phyloP scores from a whole-genome alignment of 768 basidiomycete species.

The Mycena chlorophos region DNA sequence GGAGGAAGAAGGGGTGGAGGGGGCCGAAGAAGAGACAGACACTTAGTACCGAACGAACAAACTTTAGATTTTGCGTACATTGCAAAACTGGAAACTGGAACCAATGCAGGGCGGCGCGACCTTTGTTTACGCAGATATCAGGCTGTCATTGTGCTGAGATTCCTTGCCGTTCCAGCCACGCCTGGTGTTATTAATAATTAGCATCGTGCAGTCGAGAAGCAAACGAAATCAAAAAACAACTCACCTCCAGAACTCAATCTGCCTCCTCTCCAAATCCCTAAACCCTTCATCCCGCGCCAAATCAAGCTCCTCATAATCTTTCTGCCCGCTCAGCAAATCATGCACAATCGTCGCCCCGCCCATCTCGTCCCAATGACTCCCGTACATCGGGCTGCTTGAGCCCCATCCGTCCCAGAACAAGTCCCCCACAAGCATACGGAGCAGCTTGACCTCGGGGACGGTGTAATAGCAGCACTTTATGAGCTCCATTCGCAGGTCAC shows the following conservation, averaged over 20 bases:
- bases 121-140: too few species aligned
- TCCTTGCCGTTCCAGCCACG: too few species aligned
- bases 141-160: too few species aligned
- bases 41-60: too few species aligned
- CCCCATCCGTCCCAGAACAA: conserved; percentile 11
- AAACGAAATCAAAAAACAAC: too few species aligned
- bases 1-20: too few species aligned
- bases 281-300: background rate
- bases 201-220: too few species aligned
- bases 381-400: background rate
- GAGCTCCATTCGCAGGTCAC: background rate
- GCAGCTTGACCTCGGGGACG: conserved; percentile 5
- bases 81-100: too few species aligned
- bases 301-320: conserved; percentile 5
- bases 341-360: conserved; percentile 9
- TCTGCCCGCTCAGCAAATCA: background rate
- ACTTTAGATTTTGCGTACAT: too few species aligned
- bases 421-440: conserved; percentile 4
- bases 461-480: conserved; percentile 1
- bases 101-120: too few species aligned
- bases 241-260: background rate
- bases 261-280: background rate
- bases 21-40: too few species aligned
- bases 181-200: too few species aligned
- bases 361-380: conserved; percentile 6